Percentiles rank a stretch among this genome's conserved stretches.
These are phyloP conservation scores for peach (Prunus persica) DNA, from an alignment of 306 rosid species.

Conservation along the genomic window Prunus_persica_NCBIv2 NC_034009.1:42831501-42832000, in stretches of 20 bases:
- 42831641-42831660: constrained; percentile 48
- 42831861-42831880: not conserved
- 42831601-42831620: constrained; percentile 21
- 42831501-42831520: constrained; percentile 60
- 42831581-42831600: not conserved
- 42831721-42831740: constrained; percentile 34
- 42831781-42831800: constrained; percentile 34
- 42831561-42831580: constrained; percentile 7
- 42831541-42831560: constrained; percentile 28
- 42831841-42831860: not conserved
- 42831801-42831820: not conserved
- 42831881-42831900: constrained; percentile 57
- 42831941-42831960: not conserved
- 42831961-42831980: not conserved
- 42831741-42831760: constrained; percentile 23
- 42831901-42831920: not conserved
- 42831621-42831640: constrained; percentile 21
- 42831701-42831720: constrained; percentile 31
- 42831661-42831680: constrained; percentile 26
- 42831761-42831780: constrained; percentile 5
- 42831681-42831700: constrained; percentile 54
- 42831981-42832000: not conserved
- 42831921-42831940: not conserved
- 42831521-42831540: constrained; percentile 23
- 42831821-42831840: not conserved